Evolutionary conservation across 2,329 filamentous ascomycete genomes (phyloP).

Genomic region (Colletotrichum lini): DNA sequence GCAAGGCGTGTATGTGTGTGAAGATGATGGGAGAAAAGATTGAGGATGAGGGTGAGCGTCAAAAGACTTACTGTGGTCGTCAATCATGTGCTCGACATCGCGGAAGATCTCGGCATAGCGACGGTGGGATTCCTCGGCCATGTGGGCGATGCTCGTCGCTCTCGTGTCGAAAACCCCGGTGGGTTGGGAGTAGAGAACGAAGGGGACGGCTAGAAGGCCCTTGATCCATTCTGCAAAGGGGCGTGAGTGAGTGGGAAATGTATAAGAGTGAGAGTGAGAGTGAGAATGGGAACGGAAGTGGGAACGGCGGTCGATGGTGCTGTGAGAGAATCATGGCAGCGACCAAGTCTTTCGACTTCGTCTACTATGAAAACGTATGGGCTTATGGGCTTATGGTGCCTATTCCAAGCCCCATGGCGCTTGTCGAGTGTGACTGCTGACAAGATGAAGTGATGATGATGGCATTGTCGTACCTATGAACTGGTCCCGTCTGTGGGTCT

Average conservation of each 20-base stretch:
- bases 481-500: constrained; percentile 93
- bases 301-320: constrained; percentile 17
- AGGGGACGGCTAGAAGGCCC: constrained; percentile 91
- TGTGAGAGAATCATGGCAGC: constrained; percentile 4
- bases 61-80: constrained; percentile 83
- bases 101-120: constrained; percentile 96
- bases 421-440: background rate
- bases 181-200: constrained; percentile 95
- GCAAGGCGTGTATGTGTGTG: background rate
- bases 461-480: constrained; percentile 76
- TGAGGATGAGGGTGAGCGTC: background rate
- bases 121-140: constrained; percentile 85
- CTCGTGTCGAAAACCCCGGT: constrained; percentile 85
- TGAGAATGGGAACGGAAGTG: background rate
- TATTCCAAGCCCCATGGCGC: background rate
- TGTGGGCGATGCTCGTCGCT: constrained; percentile 75
- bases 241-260: constrained; percentile 17
- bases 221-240: constrained; percentile 89
- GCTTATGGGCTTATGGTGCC: background rate
- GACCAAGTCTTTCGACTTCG: background rate
- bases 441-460: background rate
- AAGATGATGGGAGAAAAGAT: background rate
- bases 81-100: constrained; percentile 92
- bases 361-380: no score
- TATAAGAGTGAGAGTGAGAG: no score